phyloP scores from a whole-genome alignment of 768 basidiomycete species.

The Macrolepiota fuliginosa region DNA sequence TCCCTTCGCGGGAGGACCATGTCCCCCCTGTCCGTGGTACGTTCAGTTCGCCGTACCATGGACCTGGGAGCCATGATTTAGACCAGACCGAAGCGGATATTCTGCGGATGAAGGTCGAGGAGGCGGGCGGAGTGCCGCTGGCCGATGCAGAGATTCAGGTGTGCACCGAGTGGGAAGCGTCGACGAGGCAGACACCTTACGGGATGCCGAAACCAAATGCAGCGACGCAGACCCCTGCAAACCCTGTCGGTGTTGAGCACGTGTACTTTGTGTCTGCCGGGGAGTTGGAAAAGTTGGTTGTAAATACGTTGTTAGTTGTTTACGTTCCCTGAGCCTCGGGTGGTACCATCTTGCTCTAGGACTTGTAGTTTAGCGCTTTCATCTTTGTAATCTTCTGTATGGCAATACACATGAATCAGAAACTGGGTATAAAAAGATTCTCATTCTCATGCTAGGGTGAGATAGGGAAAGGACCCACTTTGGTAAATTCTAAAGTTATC shows the following conservation, averaged over 20 bases:
- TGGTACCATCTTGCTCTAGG: not conserved
- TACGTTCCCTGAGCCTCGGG: slow-evolving; percentile 47
- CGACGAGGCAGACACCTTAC: slow-evolving; percentile 1
- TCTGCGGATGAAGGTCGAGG: slow-evolving; percentile 56
- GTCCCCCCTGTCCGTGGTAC: slow-evolving; percentile 41
- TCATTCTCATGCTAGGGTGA: no score
- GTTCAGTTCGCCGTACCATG: slow-evolving; percentile 29
- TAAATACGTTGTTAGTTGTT: slow-evolving; percentile 72
- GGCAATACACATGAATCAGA: not conserved
- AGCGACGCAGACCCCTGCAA: slow-evolving; percentile 30
- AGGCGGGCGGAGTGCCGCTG: slow-evolving; percentile 65
- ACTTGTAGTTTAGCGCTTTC: not conserved
- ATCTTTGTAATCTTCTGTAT: not conserved
- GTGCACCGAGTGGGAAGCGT: slow-evolving; percentile 42
- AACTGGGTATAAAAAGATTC: no score
- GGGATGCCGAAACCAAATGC: slow-evolving; percentile 17
- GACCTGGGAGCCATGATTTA: not conserved
- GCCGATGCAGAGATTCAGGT: slow-evolving; percentile 61
- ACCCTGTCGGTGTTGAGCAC: slow-evolving; percentile 57
- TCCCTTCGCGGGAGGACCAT: slow-evolving; percentile 16
- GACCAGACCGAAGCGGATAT: slow-evolving; percentile 33
- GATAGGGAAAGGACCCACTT: no score
- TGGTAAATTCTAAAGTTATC: no score
- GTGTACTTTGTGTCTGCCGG: slow-evolving; percentile 68
- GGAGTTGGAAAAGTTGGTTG: slow-evolving; percentile 68